Conservation (phyloP, 2,329 filamentous ascomycete species). For the Cladophialophora psammophila region DNA sequence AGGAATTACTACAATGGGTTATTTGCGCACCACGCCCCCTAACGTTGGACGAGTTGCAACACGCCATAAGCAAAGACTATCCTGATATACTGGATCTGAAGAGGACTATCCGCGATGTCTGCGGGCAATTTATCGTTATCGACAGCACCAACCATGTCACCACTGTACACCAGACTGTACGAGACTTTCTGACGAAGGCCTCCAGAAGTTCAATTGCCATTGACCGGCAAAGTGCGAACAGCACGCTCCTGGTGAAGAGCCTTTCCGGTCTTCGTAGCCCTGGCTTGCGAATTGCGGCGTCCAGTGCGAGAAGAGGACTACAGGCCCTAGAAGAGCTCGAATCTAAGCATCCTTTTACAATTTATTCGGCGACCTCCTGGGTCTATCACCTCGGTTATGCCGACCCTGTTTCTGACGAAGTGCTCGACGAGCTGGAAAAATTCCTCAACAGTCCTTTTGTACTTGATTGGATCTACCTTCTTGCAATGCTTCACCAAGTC, state of each 20-base stretch:
- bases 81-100: constrained; percentile 37
- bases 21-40: constrained; percentile 40
- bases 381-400: constrained; percentile 30
- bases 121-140: constrained; percentile 43
- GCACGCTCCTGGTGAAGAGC: constrained; percentile 14
- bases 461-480: constrained; percentile 47
- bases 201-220: constrained; percentile 9
- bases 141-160: constrained; percentile 36
- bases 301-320: background rate
- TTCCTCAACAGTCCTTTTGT: constrained; percentile 37
- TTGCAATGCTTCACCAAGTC: constrained; percentile 42
- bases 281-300: background rate
- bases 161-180: constrained; percentile 43
- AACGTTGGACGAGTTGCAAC: constrained; percentile 40
- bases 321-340: constrained; percentile 4
- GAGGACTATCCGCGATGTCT: constrained; percentile 41
- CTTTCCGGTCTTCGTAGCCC: constrained; percentile 14
- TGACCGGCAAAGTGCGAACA: constrained; percentile 18
- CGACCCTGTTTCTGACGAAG: constrained; percentile 8
- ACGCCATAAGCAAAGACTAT: constrained; percentile 41
- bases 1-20: constrained; percentile 42
- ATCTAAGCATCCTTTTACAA: constrained; percentile 17
- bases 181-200: constrained; percentile 36
- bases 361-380: constrained; percentile 36
- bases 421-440: constrained; percentile 16